Evolutionary conservation across 192 early-diverging fungal species (phyloP).

Genomic region (Coemansia sp.): DNA sequence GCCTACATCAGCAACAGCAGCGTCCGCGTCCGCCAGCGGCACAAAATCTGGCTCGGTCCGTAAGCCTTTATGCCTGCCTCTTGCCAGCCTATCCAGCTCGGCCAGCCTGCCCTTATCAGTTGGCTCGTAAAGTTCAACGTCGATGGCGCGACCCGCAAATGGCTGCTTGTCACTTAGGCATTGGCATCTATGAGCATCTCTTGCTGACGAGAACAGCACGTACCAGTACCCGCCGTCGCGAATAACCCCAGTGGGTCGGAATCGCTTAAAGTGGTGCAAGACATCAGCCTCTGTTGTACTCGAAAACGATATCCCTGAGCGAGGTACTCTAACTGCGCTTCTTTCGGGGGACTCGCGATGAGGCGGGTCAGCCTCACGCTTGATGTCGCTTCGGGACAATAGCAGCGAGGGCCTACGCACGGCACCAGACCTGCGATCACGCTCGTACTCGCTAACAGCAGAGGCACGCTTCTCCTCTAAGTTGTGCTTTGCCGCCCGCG

Average conservation of each 20-base stretch:
- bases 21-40: background rate
- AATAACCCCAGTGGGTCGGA: constrained; percentile 30
- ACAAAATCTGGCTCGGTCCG: background rate
- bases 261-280: constrained; percentile 40
- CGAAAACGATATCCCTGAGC: constrained; percentile 54
- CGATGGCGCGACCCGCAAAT: constrained; percentile 40
- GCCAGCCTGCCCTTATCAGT: constrained; percentile 11
- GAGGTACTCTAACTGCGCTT: constrained; percentile 41
- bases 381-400: background rate
- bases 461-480: constrained; percentile 5
- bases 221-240: constrained; percentile 52
- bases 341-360: background rate
- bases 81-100: constrained; percentile 24
- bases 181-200: constrained; percentile 56
- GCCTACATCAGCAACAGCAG: background rate
- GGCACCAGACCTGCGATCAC: background rate
- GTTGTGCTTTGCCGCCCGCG: background rate
- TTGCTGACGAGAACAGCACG: constrained; percentile 41
- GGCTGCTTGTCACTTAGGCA: constrained; percentile 40
- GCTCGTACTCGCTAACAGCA: background rate
- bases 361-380: background rate
- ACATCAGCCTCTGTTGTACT: constrained; percentile 35
- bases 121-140: constrained; percentile 51
- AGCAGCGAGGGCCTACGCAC: background rate
- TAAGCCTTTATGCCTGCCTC: background rate